A percentile compares a stretch with the other conserved stretches of the same genome.
Conservation (phyloP, 1,139 yeast genomes). For the Geotrichum macrosporum region DNA sequence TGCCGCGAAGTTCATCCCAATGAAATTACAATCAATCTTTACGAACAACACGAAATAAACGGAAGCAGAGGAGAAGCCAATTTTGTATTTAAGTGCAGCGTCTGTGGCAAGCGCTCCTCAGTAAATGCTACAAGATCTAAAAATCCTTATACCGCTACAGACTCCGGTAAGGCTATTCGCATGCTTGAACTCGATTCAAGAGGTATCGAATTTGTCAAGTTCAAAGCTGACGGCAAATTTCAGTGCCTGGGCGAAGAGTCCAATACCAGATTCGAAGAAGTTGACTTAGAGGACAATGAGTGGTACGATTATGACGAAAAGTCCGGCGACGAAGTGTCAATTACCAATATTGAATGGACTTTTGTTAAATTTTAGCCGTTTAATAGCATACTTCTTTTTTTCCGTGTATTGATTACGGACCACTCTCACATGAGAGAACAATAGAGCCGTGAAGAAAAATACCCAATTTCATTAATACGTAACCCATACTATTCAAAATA, state of each 20-base stretch:
- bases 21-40: slow-evolving; percentile 64
- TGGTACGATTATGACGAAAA: slow-evolving; percentile 96
- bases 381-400: too few relatives aligned
- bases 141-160: slow-evolving; percentile 37
- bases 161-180: slow-evolving; percentile 37
- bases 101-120: slow-evolving; percentile 53
- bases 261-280: slow-evolving; percentile 52
- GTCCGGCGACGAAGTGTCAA: slow-evolving; percentile 73
- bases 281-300: slow-evolving; percentile 75
- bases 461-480: neutral
- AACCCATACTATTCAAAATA: neutral
- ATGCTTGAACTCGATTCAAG: slow-evolving; percentile 75
- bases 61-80: slow-evolving; percentile 83
- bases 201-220: slow-evolving; percentile 71
- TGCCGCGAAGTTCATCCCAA: slow-evolving; percentile 79
- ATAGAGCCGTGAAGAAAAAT: neutral
- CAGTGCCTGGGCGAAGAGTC: slow-evolving; percentile 55
- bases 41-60: slow-evolving; percentile 52
- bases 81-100: slow-evolving; percentile 71
- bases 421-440: too few relatives aligned
- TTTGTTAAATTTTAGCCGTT: slow-evolving; percentile 29
- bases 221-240: slow-evolving; percentile 62
- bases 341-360: slow-evolving; percentile 67
- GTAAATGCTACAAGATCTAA: slow-evolving; percentile 22
- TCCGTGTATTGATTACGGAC: too few relatives aligned